phyloP scores from a whole-genome alignment of 345 rosid species.

The Kernera saxatilis region DNA sequence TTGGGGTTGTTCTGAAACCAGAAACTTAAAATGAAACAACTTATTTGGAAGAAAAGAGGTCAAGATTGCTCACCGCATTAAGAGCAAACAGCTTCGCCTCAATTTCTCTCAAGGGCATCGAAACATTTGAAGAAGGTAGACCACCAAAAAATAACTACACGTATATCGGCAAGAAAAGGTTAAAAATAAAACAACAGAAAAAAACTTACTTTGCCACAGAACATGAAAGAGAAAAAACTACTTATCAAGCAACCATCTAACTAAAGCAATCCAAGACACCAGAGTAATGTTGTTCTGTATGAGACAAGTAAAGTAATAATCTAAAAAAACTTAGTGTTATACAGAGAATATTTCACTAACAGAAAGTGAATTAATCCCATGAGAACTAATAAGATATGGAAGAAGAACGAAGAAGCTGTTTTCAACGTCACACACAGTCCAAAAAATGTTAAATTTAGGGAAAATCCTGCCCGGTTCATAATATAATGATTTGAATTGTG shows the following conservation, averaged over 20 bases:
- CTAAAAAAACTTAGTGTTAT: not conserved
- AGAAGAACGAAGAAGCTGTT: not conserved
- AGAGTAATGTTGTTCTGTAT: not conserved
- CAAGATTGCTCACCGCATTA: conserved; percentile 56
- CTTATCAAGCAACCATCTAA: conserved; percentile 10
- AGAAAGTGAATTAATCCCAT: not conserved
- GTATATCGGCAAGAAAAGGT: conserved; percentile 3
- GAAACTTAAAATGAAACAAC: conserved; percentile 7
- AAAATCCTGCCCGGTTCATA: not conserved
- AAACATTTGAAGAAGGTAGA: conserved; percentile 49
- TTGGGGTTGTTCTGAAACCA: not conserved
- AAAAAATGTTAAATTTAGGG: not conserved
- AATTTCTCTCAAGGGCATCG: conserved; percentile 76
- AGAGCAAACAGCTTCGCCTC: conserved; percentile 79
- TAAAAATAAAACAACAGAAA: not conserved
- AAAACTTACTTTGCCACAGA: not conserved
- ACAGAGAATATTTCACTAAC: not conserved
- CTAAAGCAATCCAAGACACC: conserved; percentile 1
- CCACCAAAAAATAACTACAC: conserved; percentile 64
- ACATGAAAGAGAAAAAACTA: not conserved
- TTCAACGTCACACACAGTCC: not conserved
- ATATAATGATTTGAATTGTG: not conserved
- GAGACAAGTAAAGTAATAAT: not conserved
- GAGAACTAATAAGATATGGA: not conserved
- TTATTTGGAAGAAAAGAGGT: conserved; percentile 10